These are phyloP conservation scores for Drechslerella stenobrocha DNA, from an alignment of 2,329 filamentous ascomycete species.

Conservation along the genomic window DNA sequence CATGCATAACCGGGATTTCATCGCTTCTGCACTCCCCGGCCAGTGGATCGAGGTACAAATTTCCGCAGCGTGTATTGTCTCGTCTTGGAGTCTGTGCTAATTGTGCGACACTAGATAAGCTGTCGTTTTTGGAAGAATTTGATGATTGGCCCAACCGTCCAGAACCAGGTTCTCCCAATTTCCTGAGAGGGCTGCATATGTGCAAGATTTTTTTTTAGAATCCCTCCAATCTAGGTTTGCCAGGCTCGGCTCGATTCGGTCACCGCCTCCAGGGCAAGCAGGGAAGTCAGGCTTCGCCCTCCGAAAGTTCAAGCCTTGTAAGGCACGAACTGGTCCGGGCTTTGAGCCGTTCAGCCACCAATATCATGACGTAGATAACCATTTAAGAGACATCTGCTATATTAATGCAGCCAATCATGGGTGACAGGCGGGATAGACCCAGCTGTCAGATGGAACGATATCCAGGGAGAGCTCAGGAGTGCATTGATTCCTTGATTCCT, in stretches of 20 bases:
- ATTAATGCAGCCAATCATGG: conserved; percentile 29
- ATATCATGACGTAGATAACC: conserved; percentile 34
- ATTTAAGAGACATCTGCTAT: conserved; percentile 4
- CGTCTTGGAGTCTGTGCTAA: not conserved
- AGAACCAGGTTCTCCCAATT: conserved; percentile 32
- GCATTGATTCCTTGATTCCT: conserved; percentile 8
- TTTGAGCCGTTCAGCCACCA: conserved; percentile 30
- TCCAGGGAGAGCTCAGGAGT: conserved; percentile 7
- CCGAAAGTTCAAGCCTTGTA: conserved; percentile 36
- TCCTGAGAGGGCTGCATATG: conserved; percentile 35
- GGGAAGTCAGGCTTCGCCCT: conserved; percentile 17
- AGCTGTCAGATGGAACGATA: conserved; percentile 11
- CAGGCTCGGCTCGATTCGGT: conserved; percentile 37
- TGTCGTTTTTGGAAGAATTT: conserved; percentile 6
- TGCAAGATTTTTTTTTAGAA: not conserved
- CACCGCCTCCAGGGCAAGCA: conserved; percentile 38
- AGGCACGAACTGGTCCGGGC: conserved; percentile 37
- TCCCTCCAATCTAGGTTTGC: conserved; percentile 19
- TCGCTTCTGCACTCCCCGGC: not conserved
- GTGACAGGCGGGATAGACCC: conserved; percentile 15
- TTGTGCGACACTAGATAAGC: not conserved
- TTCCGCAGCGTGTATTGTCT: not conserved
- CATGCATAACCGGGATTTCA: not conserved
- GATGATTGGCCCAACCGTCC: conserved; percentile 33
- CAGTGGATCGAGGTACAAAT: not conserved